phyloP scores from a whole-genome alignment of 805 yeast genomes.

The Vanderwaltozyma polyspora region DNA sequence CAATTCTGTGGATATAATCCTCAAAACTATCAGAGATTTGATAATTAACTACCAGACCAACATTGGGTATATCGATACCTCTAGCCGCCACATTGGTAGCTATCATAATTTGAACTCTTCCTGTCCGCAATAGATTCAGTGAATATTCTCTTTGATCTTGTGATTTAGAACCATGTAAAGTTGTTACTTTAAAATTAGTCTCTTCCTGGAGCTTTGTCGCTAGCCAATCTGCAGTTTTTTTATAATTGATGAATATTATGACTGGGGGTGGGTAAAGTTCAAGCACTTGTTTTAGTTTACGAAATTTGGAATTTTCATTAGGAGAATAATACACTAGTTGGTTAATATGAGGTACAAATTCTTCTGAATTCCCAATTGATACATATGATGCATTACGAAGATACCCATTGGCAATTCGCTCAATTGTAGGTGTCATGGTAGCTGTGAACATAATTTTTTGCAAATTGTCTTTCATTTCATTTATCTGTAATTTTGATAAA shows the following conservation, averaged over 20 bases:
- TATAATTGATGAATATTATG: slow-evolving; percentile 73
- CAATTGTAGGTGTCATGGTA: slow-evolving; percentile 71
- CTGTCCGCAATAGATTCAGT: slow-evolving; percentile 43
- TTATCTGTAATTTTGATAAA: slow-evolving; percentile 36
- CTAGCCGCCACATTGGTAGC: slow-evolving; percentile 96
- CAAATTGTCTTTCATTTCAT: slow-evolving; percentile 20
- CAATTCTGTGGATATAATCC: slow-evolving; percentile 84
- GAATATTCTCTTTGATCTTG: slow-evolving; percentile 83
- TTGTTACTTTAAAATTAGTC: slow-evolving; percentile 39
- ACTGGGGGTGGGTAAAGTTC: slow-evolving; percentile 40
- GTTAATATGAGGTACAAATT: slow-evolving; percentile 43
- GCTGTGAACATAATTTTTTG: slow-evolving; percentile 91
- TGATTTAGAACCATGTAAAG: slow-evolving; percentile 77
- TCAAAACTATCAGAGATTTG: slow-evolving; percentile 74
- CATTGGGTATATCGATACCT: slow-evolving; percentile 87
- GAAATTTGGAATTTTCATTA: slow-evolving; percentile 35
- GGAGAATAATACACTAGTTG: slow-evolving; percentile 53
- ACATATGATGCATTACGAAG: slow-evolving; percentile 51
- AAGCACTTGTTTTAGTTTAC: slow-evolving; percentile 15
- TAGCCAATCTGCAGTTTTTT: slow-evolving; percentile 59
- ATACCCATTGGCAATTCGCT: slow-evolving; percentile 52
- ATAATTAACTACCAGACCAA: slow-evolving; percentile 73
- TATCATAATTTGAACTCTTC: slow-evolving; percentile 50
- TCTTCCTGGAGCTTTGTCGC: slow-evolving; percentile 37
- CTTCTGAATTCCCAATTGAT: slow-evolving; percentile 56